Evolutionary conservation across 345 rosid genomes (phyloP).

Genomic region (Tarenaya hassleriana): DNA sequence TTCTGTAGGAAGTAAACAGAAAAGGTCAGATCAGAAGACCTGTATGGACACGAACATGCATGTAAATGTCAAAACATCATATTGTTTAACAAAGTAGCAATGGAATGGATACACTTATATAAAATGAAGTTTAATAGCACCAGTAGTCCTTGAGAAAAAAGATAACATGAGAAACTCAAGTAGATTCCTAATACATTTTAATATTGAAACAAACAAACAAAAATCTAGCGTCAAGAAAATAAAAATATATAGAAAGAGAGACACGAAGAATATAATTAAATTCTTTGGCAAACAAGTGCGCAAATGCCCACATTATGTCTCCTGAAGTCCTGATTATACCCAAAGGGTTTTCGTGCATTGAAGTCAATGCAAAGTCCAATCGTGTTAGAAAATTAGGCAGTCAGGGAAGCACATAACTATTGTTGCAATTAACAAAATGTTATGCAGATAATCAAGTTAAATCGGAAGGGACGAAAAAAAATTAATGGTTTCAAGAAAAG

Average conservation of each 20-base stretch:
- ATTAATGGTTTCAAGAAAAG: background rate
- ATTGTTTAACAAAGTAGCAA: background rate
- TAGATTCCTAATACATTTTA: background rate
- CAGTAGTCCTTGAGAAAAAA: background rate
- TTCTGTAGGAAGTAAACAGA: constrained; percentile 5
- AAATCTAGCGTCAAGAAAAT: background rate
- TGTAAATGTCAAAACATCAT: constrained; percentile 4
- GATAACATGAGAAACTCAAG: background rate
- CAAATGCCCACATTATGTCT: constrained; percentile 7
- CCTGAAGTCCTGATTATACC: background rate
- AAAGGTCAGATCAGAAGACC: background rate
- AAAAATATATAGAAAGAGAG: background rate
- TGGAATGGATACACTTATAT: background rate
- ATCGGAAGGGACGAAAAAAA: background rate
- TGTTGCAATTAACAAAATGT: constrained; percentile 1
- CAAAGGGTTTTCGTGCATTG: background rate
- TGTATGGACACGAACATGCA: constrained; percentile 3
- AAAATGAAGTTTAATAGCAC: too few species aligned
- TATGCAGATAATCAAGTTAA: background rate
- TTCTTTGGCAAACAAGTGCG: constrained; percentile 6
- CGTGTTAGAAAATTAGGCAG: constrained; percentile 2
- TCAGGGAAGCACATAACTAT: background rate
- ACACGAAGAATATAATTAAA: background rate
- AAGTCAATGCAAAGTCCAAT: constrained; percentile 10
- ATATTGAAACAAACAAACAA: too few species aligned